Conservation (phyloP, 345 rosid species). For the Eucalyptus regnans region DNA sequence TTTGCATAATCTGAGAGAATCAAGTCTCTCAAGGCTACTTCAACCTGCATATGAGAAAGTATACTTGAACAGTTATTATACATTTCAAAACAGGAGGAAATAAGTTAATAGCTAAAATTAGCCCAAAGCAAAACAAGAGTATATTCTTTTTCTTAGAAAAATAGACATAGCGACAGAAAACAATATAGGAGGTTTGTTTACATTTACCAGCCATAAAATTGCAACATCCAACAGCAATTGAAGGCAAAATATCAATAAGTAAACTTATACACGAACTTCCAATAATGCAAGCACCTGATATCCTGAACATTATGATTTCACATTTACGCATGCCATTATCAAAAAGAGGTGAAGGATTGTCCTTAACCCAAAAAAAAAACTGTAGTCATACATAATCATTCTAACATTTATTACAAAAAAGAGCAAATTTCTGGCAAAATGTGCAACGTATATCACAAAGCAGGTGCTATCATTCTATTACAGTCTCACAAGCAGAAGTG, state of each 20-base stretch:
- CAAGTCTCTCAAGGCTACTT: slow-evolving; percentile 87
- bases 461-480: not conserved
- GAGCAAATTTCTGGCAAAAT: not conserved
- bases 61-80: not conserved
- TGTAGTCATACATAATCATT: not conserved
- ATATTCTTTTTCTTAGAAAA: not conserved
- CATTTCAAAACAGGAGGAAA: not conserved
- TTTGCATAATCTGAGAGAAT: slow-evolving; percentile 93
- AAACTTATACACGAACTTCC: not conserved
- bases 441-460: not conserved
- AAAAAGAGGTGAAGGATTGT: not conserved
- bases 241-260: not conserved
- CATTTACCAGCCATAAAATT: not conserved
- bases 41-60: slow-evolving; percentile 37
- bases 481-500: not conserved
- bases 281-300: not conserved
- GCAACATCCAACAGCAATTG: not conserved
- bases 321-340: not conserved
- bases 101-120: not conserved
- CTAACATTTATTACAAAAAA: not conserved
- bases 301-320: not conserved
- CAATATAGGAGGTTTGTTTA: not conserved
- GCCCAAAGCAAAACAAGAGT: not conserved
- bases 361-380: not conserved
- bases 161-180: not conserved